A percentile compares a stretch with the other conserved stretches of the same genome.
Evolutionary conservation across 2,329 filamentous ascomycete species (phyloP).

Genomic region (Fusarium proliferatum): DNA sequence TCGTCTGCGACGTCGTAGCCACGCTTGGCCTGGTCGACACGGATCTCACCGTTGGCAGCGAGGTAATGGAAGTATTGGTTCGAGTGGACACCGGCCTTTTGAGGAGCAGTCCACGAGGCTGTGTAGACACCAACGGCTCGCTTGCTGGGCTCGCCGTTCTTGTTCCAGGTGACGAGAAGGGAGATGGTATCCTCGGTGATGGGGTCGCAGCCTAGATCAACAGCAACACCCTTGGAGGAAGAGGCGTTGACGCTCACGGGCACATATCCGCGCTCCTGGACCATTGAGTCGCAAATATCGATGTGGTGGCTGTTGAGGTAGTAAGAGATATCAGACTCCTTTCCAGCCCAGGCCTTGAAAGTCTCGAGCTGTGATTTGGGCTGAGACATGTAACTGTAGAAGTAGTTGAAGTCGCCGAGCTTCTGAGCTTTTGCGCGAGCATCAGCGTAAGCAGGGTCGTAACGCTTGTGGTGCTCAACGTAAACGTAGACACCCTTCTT

Average conservation of each 20-base stretch:
- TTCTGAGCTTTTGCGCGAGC: constrained; percentile 80
- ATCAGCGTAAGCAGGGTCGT: constrained; percentile 91
- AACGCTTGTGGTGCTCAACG: constrained; percentile 97
- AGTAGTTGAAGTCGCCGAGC: constrained; percentile 97
- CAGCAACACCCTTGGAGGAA: constrained; percentile 82
- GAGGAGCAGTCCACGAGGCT: constrained; percentile 92
- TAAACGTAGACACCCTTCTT: constrained; percentile 88
- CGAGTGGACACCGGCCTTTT: constrained; percentile 92
- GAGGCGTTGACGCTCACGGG: constrained; percentile 84
- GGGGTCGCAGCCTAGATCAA: constrained; percentile 79
- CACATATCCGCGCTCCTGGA: constrained; percentile 75
- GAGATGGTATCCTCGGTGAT: constrained; percentile 95
- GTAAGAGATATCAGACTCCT: constrained; percentile 93
- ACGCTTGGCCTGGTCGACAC: constrained; percentile 91
- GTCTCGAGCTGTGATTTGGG: constrained; percentile 92
- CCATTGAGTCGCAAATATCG: constrained; percentile 93
- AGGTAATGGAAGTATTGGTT: constrained; percentile 99
- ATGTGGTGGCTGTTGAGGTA: constrained; percentile 97
- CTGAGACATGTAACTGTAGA: constrained; percentile 97
- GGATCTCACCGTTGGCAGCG: constrained; percentile 83
- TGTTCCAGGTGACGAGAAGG: constrained; percentile 87
- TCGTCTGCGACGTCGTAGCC: constrained; percentile 97
- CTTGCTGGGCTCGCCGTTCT: constrained; percentile 74
- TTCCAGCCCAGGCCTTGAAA: constrained; percentile 93
- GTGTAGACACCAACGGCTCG: constrained; percentile 91